These are phyloP conservation scores for Leersia perrieri DNA, from an alignment of 176 grass and related monocot species.

Conservation along the genomic window DNA sequence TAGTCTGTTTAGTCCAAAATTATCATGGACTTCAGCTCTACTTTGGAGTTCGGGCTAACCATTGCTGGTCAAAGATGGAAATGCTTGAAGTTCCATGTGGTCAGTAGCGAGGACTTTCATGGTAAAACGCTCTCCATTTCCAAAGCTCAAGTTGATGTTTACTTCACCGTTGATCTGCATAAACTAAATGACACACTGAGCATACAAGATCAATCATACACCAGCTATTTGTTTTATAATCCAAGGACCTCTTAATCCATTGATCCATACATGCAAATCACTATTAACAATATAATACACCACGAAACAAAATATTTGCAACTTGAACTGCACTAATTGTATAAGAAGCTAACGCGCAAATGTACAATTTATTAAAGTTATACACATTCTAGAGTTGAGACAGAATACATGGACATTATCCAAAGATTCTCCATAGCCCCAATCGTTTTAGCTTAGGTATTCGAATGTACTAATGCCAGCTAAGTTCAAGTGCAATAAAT, in stretches of 20 bases:
- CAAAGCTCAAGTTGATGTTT: constrained; percentile 1
- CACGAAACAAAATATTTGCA: neutral
- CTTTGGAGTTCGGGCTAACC: neutral
- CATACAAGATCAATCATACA: neutral
- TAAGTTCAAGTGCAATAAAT: constrained; percentile 8
- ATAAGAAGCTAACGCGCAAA: neutral
- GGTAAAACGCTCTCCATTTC: neutral
- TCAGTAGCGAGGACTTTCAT: neutral
- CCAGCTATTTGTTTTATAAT: neutral
- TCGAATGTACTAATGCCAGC: constrained; percentile 22
- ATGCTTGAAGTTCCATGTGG: neutral
- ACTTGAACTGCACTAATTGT: constrained; percentile 16
- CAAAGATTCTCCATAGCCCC: constrained; percentile 10
- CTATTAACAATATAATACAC: constrained; percentile 1
- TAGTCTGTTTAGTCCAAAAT: neutral
- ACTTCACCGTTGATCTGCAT: neutral
- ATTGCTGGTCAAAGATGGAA: neutral
- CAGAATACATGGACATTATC: constrained; percentile 5
- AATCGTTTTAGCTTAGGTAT: neutral
- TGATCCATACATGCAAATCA: neutral
- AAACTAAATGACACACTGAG: neutral
- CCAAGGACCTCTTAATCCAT: neutral
- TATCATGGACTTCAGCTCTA: neutral
- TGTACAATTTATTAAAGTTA: constrained; percentile 13
- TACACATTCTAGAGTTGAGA: constrained; percentile 2